Conservation (phyloP, 148 eudicot species). For the Oxyria digyna region DNA sequence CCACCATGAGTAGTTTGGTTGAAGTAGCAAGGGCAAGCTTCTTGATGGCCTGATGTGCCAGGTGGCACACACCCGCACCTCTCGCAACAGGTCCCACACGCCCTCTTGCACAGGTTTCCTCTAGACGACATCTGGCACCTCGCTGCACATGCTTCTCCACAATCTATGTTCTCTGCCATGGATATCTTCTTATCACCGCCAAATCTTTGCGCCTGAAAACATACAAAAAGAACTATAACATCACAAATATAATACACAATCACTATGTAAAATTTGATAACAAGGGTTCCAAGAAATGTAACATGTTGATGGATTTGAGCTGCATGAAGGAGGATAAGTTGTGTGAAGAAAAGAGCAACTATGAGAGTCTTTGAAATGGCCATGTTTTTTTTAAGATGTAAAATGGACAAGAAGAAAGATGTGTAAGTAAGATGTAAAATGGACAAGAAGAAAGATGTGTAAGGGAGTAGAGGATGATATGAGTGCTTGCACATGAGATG, state of each 20-base stretch:
- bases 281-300: not conserved
- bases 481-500: not conserved
- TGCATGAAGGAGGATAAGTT: not conserved
- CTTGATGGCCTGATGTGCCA: constrained; percentile 45
- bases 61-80: constrained; percentile 48
- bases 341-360: not conserved
- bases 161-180: constrained; percentile 12
- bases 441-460: too few species aligned
- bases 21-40: constrained; percentile 39
- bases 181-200: not conserved
- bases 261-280: not conserved
- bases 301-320: not conserved
- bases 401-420: too few species aligned
- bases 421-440: too few species aligned
- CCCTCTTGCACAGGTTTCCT: constrained; percentile 36
- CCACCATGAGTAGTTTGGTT: constrained; percentile 42
- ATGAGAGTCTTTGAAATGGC: not conserved
- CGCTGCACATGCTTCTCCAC: constrained; percentile 28
- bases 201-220: not conserved
- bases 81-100: constrained; percentile 41
- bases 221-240: not conserved
- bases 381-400: not conserved
- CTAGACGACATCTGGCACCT: constrained; percentile 25
- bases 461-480: too few species aligned
- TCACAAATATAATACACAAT: not conserved